Evolutionary conservation across 2,329 filamentous ascomycete species (phyloP).

Genomic region (Simplicillium sp.): DNA sequence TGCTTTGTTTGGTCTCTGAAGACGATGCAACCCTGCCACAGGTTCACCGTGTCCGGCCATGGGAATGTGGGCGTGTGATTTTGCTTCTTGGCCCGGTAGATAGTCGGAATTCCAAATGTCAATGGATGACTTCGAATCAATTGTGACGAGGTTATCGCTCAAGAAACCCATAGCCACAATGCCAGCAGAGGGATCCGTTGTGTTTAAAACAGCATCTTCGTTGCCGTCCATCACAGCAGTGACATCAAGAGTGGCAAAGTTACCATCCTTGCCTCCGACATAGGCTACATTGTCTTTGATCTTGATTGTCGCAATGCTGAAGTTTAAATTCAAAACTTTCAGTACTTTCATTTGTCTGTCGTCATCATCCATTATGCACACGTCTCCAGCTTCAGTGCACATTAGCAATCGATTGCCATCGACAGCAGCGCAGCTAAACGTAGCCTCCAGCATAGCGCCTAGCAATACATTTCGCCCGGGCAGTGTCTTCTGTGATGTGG

Average conservation of each 20-base stretch:
- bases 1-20: conserved; percentile 49
- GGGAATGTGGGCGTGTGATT: conserved; percentile 36
- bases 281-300: conserved; percentile 51
- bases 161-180: conserved; percentile 63
- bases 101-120: conserved; percentile 50
- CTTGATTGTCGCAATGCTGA: conserved; percentile 58
- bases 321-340: conserved; percentile 56
- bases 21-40: conserved; percentile 62
- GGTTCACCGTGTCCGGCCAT: conserved; percentile 55
- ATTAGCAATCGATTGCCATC: conserved; percentile 68
- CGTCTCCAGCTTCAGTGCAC: conserved; percentile 77
- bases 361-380: conserved; percentile 80
- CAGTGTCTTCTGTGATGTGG: conserved; percentile 49
- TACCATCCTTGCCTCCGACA: conserved; percentile 58
- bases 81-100: conserved; percentile 26
- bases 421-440: conserved; percentile 72
- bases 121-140: conserved; percentile 69
- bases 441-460: conserved; percentile 70
- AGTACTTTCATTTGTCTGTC: conserved; percentile 62
- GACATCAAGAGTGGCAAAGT: conserved; percentile 44
- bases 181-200: conserved; percentile 27
- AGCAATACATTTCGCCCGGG: conserved; percentile 82
- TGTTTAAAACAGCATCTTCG: conserved; percentile 27
- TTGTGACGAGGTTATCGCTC: conserved; percentile 57
- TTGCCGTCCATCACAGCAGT: conserved; percentile 34